Evolutionary conservation across 2,329 filamentous ascomycete species (phyloP), one percentile per base, ranked within the genome.

Genomic region (Pseudovirgaria hyperparasitica): DNA sequence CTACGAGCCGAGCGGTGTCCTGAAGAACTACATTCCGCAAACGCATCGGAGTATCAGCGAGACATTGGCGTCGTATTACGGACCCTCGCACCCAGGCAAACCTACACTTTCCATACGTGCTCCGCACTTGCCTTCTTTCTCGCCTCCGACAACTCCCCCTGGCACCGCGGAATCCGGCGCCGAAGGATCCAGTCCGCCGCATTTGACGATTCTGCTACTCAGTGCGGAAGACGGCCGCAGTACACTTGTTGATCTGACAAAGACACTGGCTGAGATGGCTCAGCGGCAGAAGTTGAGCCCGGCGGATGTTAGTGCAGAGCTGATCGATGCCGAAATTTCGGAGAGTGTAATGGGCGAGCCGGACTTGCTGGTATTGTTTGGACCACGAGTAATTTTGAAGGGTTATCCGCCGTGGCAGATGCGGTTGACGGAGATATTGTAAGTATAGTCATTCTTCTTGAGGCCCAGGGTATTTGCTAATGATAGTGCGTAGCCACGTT

Each of bases 321-420:
- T 98, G 26, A 76, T 98, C 27, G 85, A 96, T 46, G 80, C 82
- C 4, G 90, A 98, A 55, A 67, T 98, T 26, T 79, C 57, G 23
- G 71, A 75, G 31, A 69, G 68, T 27, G 75, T 92, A 34, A 90
- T 92, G 67, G 67, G 71, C 7, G 87, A 98, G 55, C 90, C 90
- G 2, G 86, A 96, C 50, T 63, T 98, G 9, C 61, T 98, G 32
- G 70, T 98, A 29, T 60, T 93, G 6, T 98, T 98, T 51, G 75
- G 79, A 1, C 82, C 86, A 4, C 72, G 75, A 26, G 73, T 96
- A 28, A 76, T 85, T 49, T 58, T 98, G 23, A 76, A 84, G 28
- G 85, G 90, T 7, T 98, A 96, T 50, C 90, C 90, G 7, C 90
- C 90, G 1, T 98, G 90, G 90, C 90, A 94, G 57, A 70, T 96